Evolutionary conservation across 495 filamentous ascomycete genomes (phyloP).

Genomic region (Aspergillus steynii): DNA sequence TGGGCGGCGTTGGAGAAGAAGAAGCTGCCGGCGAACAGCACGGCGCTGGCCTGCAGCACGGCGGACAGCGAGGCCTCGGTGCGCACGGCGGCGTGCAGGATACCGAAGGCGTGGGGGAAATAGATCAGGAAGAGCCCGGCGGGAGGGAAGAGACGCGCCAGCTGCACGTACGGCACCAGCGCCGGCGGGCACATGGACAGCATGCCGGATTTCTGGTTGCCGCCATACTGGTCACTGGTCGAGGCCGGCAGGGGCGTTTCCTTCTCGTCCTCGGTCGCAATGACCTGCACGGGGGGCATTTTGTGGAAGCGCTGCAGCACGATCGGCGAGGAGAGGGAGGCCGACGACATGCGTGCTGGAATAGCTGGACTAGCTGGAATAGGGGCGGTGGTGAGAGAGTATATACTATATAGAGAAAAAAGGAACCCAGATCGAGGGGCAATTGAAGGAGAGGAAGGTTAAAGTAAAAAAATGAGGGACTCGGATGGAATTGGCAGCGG

Average conservation of each 20-base stretch:
- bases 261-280: background rate
- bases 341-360: background rate
- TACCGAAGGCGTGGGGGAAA: conserved; percentile 40
- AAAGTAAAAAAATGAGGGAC: too few relatives aligned
- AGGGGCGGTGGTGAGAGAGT: too few relatives aligned
- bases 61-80: conserved; percentile 16
- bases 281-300: background rate
- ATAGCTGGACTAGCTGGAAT: too few relatives aligned
- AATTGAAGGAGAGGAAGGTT: too few relatives aligned
- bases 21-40: conserved; percentile 39
- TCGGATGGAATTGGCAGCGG: too few relatives aligned
- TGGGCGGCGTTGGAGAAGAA: conserved; percentile 42
- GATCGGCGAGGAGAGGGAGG: background rate
- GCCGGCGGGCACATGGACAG: background rate
- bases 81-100: conserved; percentile 34
- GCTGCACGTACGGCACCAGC: conserved; percentile 32
- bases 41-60: conserved; percentile 16
- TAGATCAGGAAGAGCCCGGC: conserved; percentile 38
- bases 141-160: conserved; percentile 35
- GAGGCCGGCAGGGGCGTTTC: too few relatives aligned
- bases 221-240: background rate
- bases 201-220: background rate
- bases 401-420: too few relatives aligned
- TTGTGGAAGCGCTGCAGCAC: background rate
- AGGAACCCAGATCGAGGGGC: too few relatives aligned